Percentiles rank a stretch among this genome's conserved stretches.
Evolutionary conservation across 495 filamentous ascomycete genomes (phyloP).

Genomic region (Penicillium ucsense): DNA sequence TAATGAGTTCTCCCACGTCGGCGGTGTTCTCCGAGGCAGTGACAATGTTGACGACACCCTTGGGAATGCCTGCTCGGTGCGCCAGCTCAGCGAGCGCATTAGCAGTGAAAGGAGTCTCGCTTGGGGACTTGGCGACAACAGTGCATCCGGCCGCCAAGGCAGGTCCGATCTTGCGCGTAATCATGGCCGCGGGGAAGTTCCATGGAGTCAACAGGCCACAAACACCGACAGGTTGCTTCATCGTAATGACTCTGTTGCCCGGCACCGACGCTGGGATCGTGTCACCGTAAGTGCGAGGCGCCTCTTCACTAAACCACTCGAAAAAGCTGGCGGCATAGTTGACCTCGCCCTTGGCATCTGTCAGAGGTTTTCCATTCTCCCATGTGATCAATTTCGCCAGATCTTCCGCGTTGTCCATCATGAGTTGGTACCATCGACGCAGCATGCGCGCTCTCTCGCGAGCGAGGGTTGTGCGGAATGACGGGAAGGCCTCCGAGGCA

Average conservation of each 20-base stretch:
- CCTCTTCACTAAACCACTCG: constrained; percentile 74
- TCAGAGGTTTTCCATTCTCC: constrained; percentile 67
- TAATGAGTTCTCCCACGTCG: constrained; percentile 61
- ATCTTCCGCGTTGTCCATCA: constrained; percentile 81
- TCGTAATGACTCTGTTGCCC: constrained; percentile 65
- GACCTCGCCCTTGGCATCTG: constrained; percentile 64
- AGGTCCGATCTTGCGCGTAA: constrained; percentile 78
- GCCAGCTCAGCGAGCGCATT: constrained; percentile 77
- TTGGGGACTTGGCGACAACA: constrained; percentile 73
- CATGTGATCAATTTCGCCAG: constrained; percentile 81
- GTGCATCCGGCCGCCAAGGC: constrained; percentile 80
- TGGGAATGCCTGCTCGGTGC: constrained; percentile 72
- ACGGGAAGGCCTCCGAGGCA: constrained; percentile 63
- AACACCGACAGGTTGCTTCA: constrained; percentile 85
- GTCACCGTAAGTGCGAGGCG: constrained; percentile 58
- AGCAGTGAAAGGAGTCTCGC: constrained; percentile 77
- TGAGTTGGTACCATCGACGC: constrained; percentile 81
- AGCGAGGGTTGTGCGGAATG: constrained; percentile 63
- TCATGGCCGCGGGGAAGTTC: constrained; percentile 95
- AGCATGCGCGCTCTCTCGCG: constrained; percentile 77
- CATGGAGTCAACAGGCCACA: constrained; percentile 93
- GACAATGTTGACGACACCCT: constrained; percentile 76
- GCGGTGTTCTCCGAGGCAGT: constrained; percentile 64
- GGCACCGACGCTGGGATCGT: constrained; percentile 63
- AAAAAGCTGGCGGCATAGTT: constrained; percentile 65